Conservation (phyloP, 2,329 filamentous ascomycete genomes). For the Phaeophleospora eucalypticola region DNA sequence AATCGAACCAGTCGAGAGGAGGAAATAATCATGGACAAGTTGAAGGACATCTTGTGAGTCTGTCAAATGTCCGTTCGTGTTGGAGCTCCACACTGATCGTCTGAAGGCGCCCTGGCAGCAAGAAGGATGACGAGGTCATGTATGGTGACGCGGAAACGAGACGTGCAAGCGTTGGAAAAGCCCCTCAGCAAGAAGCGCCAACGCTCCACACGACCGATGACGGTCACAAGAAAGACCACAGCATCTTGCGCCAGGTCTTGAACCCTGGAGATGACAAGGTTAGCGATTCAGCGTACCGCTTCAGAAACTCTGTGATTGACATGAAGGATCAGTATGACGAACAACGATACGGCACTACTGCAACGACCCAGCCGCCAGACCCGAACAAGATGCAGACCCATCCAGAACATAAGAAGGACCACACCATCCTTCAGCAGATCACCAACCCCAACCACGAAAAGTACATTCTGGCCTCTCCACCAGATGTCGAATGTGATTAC, state of each 20-base stretch:
- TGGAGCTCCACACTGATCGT: slow-evolving; percentile 1
- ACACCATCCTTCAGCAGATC: slow-evolving; percentile 19
- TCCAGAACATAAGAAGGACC: slow-evolving; percentile 11
- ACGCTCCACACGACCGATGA: slow-evolving; percentile 9
- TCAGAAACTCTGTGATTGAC: too few species aligned
- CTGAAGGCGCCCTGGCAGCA: slow-evolving; percentile 27
- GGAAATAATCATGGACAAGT: slow-evolving; percentile 38
- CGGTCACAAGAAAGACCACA: slow-evolving; percentile 12
- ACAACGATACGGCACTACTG: slow-evolving; percentile 13
- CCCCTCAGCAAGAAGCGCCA: slow-evolving; percentile 5
- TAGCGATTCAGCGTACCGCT: background rate
- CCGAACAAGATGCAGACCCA: slow-evolving; percentile 8
- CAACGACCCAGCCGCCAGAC: slow-evolving; percentile 4
- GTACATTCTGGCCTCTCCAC: background rate
- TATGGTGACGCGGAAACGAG: slow-evolving; percentile 26
- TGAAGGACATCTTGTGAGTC: slow-evolving; percentile 43
- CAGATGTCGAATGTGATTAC: background rate
- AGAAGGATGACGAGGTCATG: slow-evolving; percentile 36
- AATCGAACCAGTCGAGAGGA: background rate
- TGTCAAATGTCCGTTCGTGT: background rate
- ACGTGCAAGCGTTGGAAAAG: slow-evolving; percentile 6
- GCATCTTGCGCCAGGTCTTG: slow-evolving; percentile 9
- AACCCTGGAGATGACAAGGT: slow-evolving; percentile 18
- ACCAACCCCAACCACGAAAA: slow-evolving; percentile 17
- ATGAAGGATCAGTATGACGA: slow-evolving; percentile 18